Percentiles rank a stretch among this genome's conserved stretches.
Evolutionary conservation across 345 rosid genomes (phyloP).

Genomic region (Rhizophora apiculata): DNA sequence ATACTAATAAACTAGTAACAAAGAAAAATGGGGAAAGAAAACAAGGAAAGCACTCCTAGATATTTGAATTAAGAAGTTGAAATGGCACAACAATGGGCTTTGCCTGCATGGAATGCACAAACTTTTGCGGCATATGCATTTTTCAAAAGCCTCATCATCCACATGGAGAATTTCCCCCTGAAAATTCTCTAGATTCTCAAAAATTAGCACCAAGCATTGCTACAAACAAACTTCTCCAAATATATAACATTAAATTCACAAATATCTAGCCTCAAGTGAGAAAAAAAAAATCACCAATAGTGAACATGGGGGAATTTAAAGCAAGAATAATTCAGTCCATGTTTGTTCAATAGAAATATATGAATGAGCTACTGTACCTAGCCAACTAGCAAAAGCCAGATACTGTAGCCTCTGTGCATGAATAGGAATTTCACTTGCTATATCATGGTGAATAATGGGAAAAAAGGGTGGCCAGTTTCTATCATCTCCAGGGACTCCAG

Average conservation of each 20-base stretch:
- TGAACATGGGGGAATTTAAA: not conserved
- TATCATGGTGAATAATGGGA: slow-evolving; percentile 96
- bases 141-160: too few species aligned
- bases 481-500: slow-evolving; percentile 62
- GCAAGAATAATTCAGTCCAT: not conserved
- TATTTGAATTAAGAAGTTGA: too few species aligned
- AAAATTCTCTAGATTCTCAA: too few species aligned
- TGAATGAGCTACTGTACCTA: slow-evolving; percentile 47
- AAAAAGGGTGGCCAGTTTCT: slow-evolving; percentile 96
- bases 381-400: slow-evolving; percentile 98
- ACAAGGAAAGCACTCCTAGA: too few species aligned
- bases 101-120: too few species aligned
- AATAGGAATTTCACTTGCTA: slow-evolving; percentile 89
- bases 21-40: too few species aligned
- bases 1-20: too few species aligned
- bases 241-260: not conserved
- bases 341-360: not conserved
- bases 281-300: not conserved
- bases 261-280: not conserved
- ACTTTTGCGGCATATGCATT: too few species aligned
- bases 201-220: too few species aligned
- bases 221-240: too few species aligned
- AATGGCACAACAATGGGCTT: too few species aligned
- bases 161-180: too few species aligned
- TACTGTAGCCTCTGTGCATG: slow-evolving; percentile 95